These are phyloP conservation scores for Debaryomyces coudertii DNA, from an alignment of 1,139 yeast species.

Conservation along the genomic window DNA sequence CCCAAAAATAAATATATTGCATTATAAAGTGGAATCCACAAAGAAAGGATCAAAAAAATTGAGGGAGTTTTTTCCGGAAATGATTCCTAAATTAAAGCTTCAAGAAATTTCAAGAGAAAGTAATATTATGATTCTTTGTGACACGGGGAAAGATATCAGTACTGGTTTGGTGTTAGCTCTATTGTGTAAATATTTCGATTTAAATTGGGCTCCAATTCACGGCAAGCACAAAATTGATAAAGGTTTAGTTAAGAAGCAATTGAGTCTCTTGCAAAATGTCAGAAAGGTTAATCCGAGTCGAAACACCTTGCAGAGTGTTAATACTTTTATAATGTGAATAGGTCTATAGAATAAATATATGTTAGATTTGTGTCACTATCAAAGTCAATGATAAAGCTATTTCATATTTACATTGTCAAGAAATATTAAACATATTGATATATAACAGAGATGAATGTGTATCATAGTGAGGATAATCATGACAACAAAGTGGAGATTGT, in stretches of 20 bases:
- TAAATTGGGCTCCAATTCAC: constrained; percentile 36
- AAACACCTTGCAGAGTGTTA: constrained; percentile 70
- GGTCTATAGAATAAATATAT: background rate
- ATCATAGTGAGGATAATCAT: too few relatives aligned
- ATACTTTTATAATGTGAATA: constrained; percentile 39
- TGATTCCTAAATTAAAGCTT: constrained; percentile 28
- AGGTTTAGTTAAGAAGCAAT: constrained; percentile 57
- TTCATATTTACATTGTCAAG: too few relatives aligned
- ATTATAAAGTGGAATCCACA: constrained; percentile 42
- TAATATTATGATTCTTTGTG: constrained; percentile 54
- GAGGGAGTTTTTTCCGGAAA: constrained; percentile 43
- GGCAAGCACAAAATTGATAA: constrained; percentile 41
- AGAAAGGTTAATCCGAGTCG: constrained; percentile 72
- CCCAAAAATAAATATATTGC: constrained; percentile 15
- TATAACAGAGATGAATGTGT: too few relatives aligned
- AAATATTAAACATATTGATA: too few relatives aligned
- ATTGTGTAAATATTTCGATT: constrained; percentile 49
- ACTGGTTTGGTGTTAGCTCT: constrained; percentile 60
- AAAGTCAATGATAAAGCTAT: too few relatives aligned
- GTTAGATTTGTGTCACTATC: too few relatives aligned
- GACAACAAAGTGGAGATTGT: too few relatives aligned
- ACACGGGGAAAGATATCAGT: constrained; percentile 66
- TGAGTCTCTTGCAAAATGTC: constrained; percentile 50
- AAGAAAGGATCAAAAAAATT: constrained; percentile 68
- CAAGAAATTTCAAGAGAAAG: constrained; percentile 11